Percentiles rank a stretch among this genome's conserved stretches.
Evolutionary conservation across 2,329 filamentous ascomycete species (phyloP).

Genomic region (Beauveria bassiana): DNA sequence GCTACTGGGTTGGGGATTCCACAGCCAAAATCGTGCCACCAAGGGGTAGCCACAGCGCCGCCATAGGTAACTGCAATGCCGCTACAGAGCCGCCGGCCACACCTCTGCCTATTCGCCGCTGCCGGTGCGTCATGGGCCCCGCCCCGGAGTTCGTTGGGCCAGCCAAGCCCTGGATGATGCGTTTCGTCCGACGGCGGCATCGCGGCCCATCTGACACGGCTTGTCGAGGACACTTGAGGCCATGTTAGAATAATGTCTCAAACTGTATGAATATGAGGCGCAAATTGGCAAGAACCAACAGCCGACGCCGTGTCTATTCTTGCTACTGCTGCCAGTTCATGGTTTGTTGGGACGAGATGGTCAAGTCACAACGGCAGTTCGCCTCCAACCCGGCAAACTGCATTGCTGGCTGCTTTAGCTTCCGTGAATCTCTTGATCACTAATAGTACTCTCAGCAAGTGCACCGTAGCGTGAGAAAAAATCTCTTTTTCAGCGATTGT

Average conservation of each 20-base stretch:
- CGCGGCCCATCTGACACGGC: neutral
- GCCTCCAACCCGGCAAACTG: neutral
- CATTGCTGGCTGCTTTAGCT: neutral
- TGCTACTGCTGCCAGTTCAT: neutral
- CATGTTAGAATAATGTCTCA: constrained; percentile 10
- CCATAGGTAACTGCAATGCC: neutral
- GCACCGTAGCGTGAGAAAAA: neutral
- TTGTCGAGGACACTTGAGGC: neutral
- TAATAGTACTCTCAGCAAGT: neutral
- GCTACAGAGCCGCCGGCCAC: neutral
- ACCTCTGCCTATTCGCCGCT: neutral
- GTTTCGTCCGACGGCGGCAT: constrained; percentile 7
- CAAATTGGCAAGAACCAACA: neutral
- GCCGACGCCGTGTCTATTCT: neutral
- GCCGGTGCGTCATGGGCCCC: constrained; percentile 5
- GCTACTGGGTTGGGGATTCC: constrained; percentile 3
- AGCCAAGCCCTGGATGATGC: neutral
- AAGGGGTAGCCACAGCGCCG: neutral
- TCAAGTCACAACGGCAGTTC: neutral
- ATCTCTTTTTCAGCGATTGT: neutral
- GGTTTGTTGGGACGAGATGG: neutral
- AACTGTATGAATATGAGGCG: neutral
- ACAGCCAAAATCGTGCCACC: neutral
- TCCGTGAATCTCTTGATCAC: neutral
- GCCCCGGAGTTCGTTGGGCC: neutral